Evolutionary conservation across 805 yeast genomes (phyloP), one percentile per base, ranked within the genome.

Genomic region (Wickerhamomyces bisporus): DNA sequence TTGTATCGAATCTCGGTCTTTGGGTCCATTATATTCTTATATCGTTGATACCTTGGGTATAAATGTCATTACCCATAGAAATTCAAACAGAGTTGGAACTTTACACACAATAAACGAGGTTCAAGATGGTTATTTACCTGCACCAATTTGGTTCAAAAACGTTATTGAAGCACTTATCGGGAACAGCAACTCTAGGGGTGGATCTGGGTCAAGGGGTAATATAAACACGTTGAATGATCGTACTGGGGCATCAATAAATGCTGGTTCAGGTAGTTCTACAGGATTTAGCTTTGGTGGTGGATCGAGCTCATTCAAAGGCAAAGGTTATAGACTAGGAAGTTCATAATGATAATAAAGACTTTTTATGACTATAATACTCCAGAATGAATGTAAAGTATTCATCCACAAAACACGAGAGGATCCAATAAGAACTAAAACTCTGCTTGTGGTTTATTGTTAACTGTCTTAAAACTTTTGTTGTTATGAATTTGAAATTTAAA

Each of bases 1-100:
- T 42, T 79, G 86, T 51, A 54, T 77, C 25, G 82, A 77, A 48
- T 73, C 81, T 0, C 60, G 64, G 25, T 72, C 83, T 2, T 45
- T 61, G 9, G 74, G 74, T 0, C 73, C 74, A 3, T 53, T 69
- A 23, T 54, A 60, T 48, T 36, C 60, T 48, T 32, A 47, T 52
- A 30, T 58, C 48, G 35, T 45, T 27, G 44, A 45, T 20, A 40
- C 44, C 4, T 39, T 50, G 15, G 53, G 53, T 2, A 41, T 52
- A 9, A 51, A 49, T 5, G 45, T 42, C 12, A 42, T 44, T 14
- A 48, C 44, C 19, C 40, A 50, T 40, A 36, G 49, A 40, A 32
- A 55, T 44, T 19, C 56, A 40, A 40, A 59, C 30, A 52, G 62
- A 42, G 60, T 58, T 12, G 64, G 64, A 2, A 58, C 61, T 2